These are phyloP conservation scores for Naganishia kalamii DNA, from an alignment of 768 basidiomycete genomes.

Conservation along the genomic window DNA sequence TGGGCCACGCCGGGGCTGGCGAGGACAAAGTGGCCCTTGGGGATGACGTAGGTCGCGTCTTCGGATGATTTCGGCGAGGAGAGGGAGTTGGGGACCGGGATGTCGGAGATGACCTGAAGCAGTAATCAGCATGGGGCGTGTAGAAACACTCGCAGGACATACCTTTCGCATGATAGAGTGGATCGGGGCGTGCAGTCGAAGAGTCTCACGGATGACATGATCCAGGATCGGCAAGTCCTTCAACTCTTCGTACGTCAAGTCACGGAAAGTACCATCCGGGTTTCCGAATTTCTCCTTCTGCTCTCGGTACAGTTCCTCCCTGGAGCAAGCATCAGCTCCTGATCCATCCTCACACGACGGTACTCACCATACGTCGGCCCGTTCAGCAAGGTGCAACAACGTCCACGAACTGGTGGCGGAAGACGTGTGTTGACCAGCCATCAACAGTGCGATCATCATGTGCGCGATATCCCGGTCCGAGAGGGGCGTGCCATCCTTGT, in stretches of 20 bases:
- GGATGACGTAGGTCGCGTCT: constrained; percentile 71
- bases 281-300: constrained; percentile 74
- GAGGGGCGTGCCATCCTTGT: constrained; percentile 70
- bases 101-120: constrained; percentile 63
- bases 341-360: not conserved
- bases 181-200: constrained; percentile 71
- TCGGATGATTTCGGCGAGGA: constrained; percentile 62
- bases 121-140: not conserved
- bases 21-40: constrained; percentile 81
- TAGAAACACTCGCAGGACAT: not conserved
- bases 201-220: constrained; percentile 78
- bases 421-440: constrained; percentile 99
- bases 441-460: constrained; percentile 95
- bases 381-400: constrained; percentile 74
- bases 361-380: constrained; percentile 67
- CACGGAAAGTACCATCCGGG: constrained; percentile 70
- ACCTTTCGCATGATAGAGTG: constrained; percentile 64
- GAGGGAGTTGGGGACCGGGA: constrained; percentile 72
- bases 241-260: constrained; percentile 78
- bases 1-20: constrained; percentile 83
- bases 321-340: constrained; percentile 39
- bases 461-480: constrained; percentile 90
- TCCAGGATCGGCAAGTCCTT: constrained; percentile 76
- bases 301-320: constrained; percentile 78
- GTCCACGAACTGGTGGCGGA: constrained; percentile 88